Conservation (phyloP, 805 yeast genomes). For the Saccharomycopsis olivae region DNA sequence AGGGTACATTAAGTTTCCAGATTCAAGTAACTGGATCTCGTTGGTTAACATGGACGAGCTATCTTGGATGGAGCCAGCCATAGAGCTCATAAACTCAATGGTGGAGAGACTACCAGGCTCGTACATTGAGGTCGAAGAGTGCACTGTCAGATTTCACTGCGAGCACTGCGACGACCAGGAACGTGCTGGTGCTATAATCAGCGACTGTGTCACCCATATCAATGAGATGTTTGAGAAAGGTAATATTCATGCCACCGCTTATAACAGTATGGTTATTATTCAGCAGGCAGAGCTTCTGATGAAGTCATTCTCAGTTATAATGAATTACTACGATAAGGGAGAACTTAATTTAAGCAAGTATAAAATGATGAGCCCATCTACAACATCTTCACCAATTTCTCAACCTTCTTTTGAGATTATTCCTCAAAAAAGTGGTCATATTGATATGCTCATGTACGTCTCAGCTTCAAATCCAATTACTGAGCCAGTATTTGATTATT, state of each 20-base stretch:
- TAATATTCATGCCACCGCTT: slow-evolving; percentile 68
- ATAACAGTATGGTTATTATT: slow-evolving; percentile 58
- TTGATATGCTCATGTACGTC: slow-evolving; percentile 14
- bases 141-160: slow-evolving; percentile 67
- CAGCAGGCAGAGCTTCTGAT: slow-evolving; percentile 52
- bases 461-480: slow-evolving; percentile 35
- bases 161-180: slow-evolving; percentile 54
- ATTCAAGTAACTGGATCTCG: slow-evolving; percentile 41
- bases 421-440: slow-evolving; percentile 3
- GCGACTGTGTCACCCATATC: slow-evolving; percentile 77
- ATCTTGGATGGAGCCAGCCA: slow-evolving; percentile 51
- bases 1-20: slow-evolving; percentile 52
- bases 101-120: slow-evolving; percentile 78
- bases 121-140: slow-evolving; percentile 59
- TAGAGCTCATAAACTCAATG: slow-evolving; percentile 44
- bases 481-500: slow-evolving; percentile 52
- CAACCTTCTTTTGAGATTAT: slow-evolving; percentile 11
- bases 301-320: slow-evolving; percentile 45
- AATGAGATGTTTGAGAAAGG: slow-evolving; percentile 59
- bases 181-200: slow-evolving; percentile 58
- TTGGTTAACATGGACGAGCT: slow-evolving; percentile 44
- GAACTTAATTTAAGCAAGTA: slow-evolving; percentile 18
- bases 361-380: slow-evolving; percentile 23
- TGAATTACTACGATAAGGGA: slow-evolving; percentile 27
- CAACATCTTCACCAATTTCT: slow-evolving; percentile 22